Evolutionary conservation across 441 rosid genomes (phyloP), one percentile per base, ranked within the genome.

Genomic region (Euphorbia schlechtendalii): DNA sequence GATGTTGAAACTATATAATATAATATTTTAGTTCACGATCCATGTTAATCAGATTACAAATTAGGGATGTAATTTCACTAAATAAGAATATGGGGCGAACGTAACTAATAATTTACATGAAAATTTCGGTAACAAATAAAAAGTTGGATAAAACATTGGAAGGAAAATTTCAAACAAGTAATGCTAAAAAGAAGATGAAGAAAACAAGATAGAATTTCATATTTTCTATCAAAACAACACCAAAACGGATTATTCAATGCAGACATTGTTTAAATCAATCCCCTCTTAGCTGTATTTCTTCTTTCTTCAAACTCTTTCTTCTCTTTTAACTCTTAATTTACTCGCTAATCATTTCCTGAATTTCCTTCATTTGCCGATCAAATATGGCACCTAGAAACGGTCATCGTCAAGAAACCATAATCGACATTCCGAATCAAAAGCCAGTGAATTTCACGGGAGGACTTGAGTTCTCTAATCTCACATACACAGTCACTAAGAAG

Each of bases 391-490:
- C 32, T 3, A 70, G 28, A 46, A 68, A 57, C 41, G 68, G 75
- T 1, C 73, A 69, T 62, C 73, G 12, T 49, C 65, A 41, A 0
- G 81, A 78, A 25, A 49, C 80, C 0, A 74, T 82, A 63, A 80
- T 86, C 18, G 79, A 78, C 66, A 66, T 84, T 22, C 74, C 66
- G 32, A 81, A 63, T 22, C 74, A 68, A 28, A 82, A 65, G 73
- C 79, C 75, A 0, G 66, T 64, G 55, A 76, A 59, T 40, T 78
- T 78, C 72, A 78, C 76, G 0, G 85, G 89, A 1, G 92, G 92
- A 56, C 80, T 86, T 0, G 86, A 80, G 77, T 84, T 77, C 73
- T 60, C 64, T n/a, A 66, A 32, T 69, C 83, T 86, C n/a, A 84
- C 86, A 3, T 84, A 86, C 68, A 80, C 89, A 0, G 86, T 84